These are phyloP conservation scores for Auricularia heimuer DNA, from an alignment of 768 basidiomycete species.

Conservation along the genomic window DNA sequence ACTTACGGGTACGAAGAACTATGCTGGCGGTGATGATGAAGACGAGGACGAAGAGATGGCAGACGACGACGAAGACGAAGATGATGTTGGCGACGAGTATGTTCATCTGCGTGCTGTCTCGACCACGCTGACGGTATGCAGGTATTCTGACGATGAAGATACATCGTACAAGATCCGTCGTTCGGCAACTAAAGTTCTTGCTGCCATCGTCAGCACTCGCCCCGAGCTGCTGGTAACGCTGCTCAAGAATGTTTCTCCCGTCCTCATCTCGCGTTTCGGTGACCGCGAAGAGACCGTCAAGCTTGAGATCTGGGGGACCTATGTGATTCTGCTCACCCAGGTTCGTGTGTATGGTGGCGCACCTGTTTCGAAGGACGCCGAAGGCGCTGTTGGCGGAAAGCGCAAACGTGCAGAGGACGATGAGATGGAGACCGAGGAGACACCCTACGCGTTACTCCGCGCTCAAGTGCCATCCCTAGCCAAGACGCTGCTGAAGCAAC, in stretches of 20 bases:
- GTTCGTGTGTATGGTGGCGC: slow-evolving; percentile 69
- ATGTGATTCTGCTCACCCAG: slow-evolving; percentile 71
- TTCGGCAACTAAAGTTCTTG: slow-evolving; percentile 81
- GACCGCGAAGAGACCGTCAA: slow-evolving; percentile 95
- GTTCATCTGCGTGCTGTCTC: slow-evolving; percentile 17
- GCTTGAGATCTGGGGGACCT: slow-evolving; percentile 85
- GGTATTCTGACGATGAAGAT: slow-evolving; percentile 97
- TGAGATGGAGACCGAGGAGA: slow-evolving; percentile 65
- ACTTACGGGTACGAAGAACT: slow-evolving; percentile 36
- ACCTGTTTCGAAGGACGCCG: slow-evolving; percentile 41
- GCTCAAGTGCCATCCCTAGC: slow-evolving; percentile 69
- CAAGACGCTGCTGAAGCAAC: slow-evolving; percentile 75
- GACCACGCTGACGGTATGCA: slow-evolving; percentile 18
- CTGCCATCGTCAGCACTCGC: slow-evolving; percentile 78
- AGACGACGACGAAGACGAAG: slow-evolving; percentile 55
- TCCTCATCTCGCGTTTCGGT: slow-evolving; percentile 82
- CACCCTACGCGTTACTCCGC: slow-evolving; percentile 60
- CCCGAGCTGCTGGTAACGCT: slow-evolving; percentile 74
- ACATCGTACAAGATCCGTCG: slow-evolving; percentile 96
- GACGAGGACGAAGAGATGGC: slow-evolving; percentile 54
- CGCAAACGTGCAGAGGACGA: slow-evolving; percentile 63
- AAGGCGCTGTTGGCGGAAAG: slow-evolving; percentile 47
- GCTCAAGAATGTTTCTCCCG: slow-evolving; percentile 78
- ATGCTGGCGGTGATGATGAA: slow-evolving; percentile 56
- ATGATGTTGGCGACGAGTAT: slow-evolving; percentile 73